Evolutionary conservation across 805 yeast species (phyloP).

Genomic region (Myxozyma geophila): DNA sequence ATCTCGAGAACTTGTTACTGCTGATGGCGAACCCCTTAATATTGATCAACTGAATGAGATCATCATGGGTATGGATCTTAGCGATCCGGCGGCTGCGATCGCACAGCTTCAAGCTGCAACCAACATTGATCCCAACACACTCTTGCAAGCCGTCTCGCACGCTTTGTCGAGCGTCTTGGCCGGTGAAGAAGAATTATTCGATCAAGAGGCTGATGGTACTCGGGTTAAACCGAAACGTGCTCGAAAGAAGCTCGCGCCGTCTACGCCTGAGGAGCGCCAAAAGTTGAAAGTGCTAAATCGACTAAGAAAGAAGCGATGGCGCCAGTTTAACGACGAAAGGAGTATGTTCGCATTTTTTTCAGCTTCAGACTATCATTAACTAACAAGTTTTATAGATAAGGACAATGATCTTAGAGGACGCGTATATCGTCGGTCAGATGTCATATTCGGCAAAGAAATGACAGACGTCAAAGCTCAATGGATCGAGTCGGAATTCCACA

Average conservation of each 20-base stretch:
- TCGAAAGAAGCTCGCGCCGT: constrained; percentile 13
- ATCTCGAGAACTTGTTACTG: neutral
- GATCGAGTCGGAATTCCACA: constrained; percentile 74
- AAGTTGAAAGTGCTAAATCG: constrained; percentile 69
- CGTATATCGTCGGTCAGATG: constrained; percentile 70
- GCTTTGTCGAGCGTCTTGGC: constrained; percentile 26
- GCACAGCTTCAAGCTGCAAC: constrained; percentile 32
- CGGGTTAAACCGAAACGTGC: constrained; percentile 6
- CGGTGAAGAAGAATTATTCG: constrained; percentile 26
- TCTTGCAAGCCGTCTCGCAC: constrained; percentile 33
- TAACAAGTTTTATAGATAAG: constrained; percentile 50
- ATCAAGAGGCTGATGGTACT: constrained; percentile 5
- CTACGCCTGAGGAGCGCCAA: constrained; percentile 53
- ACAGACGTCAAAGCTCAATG: constrained; percentile 61
- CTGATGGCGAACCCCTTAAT: constrained; percentile 7
- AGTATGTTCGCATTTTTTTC: constrained; percentile 41
- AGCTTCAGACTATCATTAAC: neutral
- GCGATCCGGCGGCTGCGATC: constrained; percentile 33
- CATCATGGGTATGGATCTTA: constrained; percentile 32
- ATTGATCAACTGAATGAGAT: constrained; percentile 28
- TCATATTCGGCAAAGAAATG: constrained; percentile 65
- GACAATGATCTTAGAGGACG: constrained; percentile 85
- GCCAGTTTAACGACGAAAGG: constrained; percentile 75
- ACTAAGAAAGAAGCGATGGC: constrained; percentile 80
- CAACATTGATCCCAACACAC: constrained; percentile 30